phyloP scores from a whole-genome alignment of 2,329 filamentous ascomycete species.

The Fusarium sp. region DNA sequence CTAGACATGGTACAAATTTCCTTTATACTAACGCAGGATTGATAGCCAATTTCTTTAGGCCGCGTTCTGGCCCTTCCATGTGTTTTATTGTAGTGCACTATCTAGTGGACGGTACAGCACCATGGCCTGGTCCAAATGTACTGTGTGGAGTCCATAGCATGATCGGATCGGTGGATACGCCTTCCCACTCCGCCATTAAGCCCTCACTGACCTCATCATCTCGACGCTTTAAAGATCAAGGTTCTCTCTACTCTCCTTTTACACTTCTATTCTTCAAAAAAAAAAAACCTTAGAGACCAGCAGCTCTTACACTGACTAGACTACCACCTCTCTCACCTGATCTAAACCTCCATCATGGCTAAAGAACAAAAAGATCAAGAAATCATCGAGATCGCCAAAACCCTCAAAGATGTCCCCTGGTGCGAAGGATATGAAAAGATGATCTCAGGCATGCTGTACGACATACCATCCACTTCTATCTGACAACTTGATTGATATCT shows the following conservation, averaged over 20 bases:
- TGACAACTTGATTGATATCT: rapidly evolving
- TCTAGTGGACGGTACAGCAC: neutral
- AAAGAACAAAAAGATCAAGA: slow-evolving; percentile 35
- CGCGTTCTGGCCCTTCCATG: neutral
- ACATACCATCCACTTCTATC: rapidly evolving
- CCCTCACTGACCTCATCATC: slow-evolving; percentile 9
- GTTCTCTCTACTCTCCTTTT: neutral
- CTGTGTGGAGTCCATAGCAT: neutral
- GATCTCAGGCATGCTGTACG: slow-evolving; percentile 46
- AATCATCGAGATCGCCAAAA: slow-evolving; percentile 40
- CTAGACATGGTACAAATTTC: neutral
- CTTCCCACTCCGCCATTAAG: neutral
- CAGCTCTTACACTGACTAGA: rapidly evolving
- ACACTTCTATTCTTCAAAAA: rapidly evolving
- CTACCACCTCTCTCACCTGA: rapidly evolving
- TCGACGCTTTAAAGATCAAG: neutral
- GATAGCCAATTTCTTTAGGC: rapidly evolving
- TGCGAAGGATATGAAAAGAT: slow-evolving; percentile 45
- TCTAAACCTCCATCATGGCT: slow-evolving; percentile 23
- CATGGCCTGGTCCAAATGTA: rapidly evolving
- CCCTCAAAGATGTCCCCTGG: slow-evolving; percentile 33
- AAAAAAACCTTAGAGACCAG: neutral
- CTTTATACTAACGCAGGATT: rapidly evolving
- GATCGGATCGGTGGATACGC: neutral
- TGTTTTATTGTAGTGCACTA: neutral